phyloP scores from a whole-genome alignment of 257 asterid species.

The Fraxinus cuspidata region DNA sequence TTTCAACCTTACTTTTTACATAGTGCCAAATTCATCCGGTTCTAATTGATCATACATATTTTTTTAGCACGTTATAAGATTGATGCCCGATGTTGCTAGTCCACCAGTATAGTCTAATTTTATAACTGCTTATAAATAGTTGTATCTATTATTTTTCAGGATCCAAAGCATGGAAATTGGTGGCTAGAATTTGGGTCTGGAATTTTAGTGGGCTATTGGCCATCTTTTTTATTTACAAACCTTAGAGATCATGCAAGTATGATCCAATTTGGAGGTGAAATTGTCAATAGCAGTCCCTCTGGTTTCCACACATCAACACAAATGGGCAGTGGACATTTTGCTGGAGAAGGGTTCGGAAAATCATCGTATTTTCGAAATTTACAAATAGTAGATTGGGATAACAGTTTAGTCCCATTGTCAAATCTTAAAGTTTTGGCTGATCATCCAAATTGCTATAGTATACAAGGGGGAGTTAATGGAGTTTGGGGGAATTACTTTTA shows the following conservation, averaged over 20 bases:
- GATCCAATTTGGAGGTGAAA: conserved; percentile 62
- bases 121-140: no score
- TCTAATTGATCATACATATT: neutral
- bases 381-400: conserved; percentile 58
- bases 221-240: conserved; percentile 46
- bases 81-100: neutral
- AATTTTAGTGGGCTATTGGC: conserved; percentile 53
- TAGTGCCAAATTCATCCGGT: neutral
- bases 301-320: conserved; percentile 55
- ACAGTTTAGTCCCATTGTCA: conserved; percentile 45
- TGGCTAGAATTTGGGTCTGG: conserved; percentile 61
- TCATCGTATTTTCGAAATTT: conserved; percentile 54
- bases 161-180: conserved; percentile 62
- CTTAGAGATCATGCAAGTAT: conserved; percentile 45
- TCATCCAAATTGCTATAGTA: conserved; percentile 52
- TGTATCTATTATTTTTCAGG: conserved; percentile 29
- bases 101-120: neutral
- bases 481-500: conserved; percentile 63
- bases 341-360: conserved; percentile 52
- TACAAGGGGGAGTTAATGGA: conserved; percentile 44
- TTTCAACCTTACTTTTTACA: no score
- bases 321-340: conserved; percentile 67
- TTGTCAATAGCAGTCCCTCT: conserved; percentile 37
- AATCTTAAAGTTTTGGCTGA: conserved; percentile 47
- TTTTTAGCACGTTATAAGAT: neutral